phyloP scores from a whole-genome alignment of 2,329 filamentous ascomycete genomes.

The Teratosphaeria nubilosa region DNA sequence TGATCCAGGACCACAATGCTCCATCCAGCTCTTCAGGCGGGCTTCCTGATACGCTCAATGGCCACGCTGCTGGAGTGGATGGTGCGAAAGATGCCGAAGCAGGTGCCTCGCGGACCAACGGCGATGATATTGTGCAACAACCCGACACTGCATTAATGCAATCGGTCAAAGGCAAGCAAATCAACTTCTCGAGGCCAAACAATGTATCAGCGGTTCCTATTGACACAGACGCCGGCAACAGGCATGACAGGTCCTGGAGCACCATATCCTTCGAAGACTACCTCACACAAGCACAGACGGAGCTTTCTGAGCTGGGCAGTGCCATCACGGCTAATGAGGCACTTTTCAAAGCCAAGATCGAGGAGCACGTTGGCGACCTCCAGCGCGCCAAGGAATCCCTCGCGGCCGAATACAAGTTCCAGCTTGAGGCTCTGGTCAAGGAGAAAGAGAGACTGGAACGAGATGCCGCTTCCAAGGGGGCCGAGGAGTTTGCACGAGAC shows the following conservation, averaged over 20 bases:
- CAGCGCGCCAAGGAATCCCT: conserved; percentile 27
- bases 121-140: not conserved
- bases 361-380: conserved; percentile 27
- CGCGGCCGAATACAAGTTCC: conserved; percentile 23
- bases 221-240: not conserved
- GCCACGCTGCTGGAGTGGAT: not conserved
- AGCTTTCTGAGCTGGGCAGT: conserved; percentile 25
- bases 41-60: not conserved
- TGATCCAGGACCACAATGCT: not conserved
- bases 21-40: not conserved
- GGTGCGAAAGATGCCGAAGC: not conserved
- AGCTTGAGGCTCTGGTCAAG: conserved; percentile 21
- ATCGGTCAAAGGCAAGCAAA: conserved; percentile 1
- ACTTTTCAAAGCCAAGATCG: conserved; percentile 26
- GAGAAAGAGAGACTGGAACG: conserved; percentile 23
- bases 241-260: conserved; percentile 6
- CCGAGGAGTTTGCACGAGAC: conserved; percentile 23
- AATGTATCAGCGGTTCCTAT: not conserved
- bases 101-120: not conserved
- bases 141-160: not conserved
- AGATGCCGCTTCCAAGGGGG: conserved; percentile 20
- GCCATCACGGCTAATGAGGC: conserved; percentile 26
- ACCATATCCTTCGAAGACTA: conserved; percentile 27
- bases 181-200: not conserved
- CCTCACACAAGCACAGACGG: conserved; percentile 21